Conservation (phyloP, 495 filamentous ascomycete genomes). For the Chaetomidium leptoderma region DNA sequence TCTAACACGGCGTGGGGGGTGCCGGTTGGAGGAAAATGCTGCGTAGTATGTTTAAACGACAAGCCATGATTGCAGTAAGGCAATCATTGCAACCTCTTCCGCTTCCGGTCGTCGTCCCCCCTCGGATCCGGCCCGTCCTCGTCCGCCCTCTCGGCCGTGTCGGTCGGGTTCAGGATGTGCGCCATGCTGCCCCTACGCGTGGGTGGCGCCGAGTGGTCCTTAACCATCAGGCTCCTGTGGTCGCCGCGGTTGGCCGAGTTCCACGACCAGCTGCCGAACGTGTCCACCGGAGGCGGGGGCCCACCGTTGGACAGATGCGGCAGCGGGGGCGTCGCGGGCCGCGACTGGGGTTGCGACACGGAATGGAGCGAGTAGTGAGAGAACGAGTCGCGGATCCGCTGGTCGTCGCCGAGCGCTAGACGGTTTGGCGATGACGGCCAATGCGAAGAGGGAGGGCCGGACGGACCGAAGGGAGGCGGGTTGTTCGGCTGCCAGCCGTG, state of each 20-base stretch:
- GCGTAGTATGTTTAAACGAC: no score
- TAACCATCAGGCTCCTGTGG: conserved; percentile 44
- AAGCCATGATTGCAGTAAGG: no score
- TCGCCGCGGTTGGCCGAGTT: conserved; percentile 39
- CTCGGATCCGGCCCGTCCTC: conserved; percentile 43
- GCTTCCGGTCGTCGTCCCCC: conserved; percentile 64
- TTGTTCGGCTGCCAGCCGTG: conserved; percentile 75
- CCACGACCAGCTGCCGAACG: conserved; percentile 54
- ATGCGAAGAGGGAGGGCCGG: conserved; percentile 66
- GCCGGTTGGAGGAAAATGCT: no score
- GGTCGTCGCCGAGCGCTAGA: conserved; percentile 55
- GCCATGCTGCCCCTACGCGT: conserved; percentile 57
- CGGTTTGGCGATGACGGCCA: conserved; percentile 87
- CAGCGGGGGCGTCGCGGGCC: conserved; percentile 67
- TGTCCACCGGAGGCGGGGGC: conserved; percentile 25
- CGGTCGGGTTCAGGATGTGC: conserved; percentile 67
- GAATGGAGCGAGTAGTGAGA: conserved; percentile 74
- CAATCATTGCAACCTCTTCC: conserved; percentile 59
- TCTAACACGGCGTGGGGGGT: background rate
- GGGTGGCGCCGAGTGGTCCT: conserved; percentile 53
- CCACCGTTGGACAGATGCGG: conserved; percentile 44
- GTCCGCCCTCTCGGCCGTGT: conserved; percentile 42
- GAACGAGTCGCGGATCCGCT: conserved; percentile 75
- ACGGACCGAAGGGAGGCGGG: conserved; percentile 63
- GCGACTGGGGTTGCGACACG: conserved; percentile 53